Percentiles rank a stretch among this genome's conserved stretches.
These are phyloP conservation scores for Flaveria sonorensis DNA, from an alignment of 129 eudicot genomes.

Conservation along the genomic window DNA sequence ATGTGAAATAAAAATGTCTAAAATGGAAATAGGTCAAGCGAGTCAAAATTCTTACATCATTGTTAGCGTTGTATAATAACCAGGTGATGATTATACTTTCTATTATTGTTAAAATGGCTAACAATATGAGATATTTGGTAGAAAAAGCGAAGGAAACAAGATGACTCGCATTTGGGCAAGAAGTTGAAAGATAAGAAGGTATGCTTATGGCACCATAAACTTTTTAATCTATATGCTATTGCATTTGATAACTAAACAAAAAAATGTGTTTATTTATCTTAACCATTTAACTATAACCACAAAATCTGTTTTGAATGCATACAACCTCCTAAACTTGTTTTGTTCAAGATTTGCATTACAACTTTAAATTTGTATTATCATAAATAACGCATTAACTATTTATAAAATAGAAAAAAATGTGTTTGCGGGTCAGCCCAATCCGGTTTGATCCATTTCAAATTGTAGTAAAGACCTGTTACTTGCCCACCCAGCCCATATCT, in stretches of 20 bases:
- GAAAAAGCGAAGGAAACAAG: slow-evolving; percentile 93
- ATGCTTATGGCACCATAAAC: slow-evolving; percentile 15
- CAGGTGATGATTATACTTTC: background rate
- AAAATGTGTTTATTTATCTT: background rate
- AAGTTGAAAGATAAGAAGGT: slow-evolving; percentile 83
- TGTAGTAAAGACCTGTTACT: no score
- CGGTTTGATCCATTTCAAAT: no score
- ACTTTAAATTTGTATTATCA: no score
- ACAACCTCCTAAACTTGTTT: background rate
- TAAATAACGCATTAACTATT: no score
- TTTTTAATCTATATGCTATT: slow-evolving; percentile 14
- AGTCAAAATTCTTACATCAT: background rate
- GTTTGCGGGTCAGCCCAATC: no score
- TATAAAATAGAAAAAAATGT: no score
- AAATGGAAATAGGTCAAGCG: slow-evolving; percentile 12
- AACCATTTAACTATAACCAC: background rate
- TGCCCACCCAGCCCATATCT: no score
- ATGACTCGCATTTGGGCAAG: slow-evolving; percentile 59
- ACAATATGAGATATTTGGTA: slow-evolving; percentile 40
- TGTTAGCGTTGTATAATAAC: background rate
- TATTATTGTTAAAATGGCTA: slow-evolving; percentile 20
- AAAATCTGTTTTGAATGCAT: slow-evolving; percentile 2
- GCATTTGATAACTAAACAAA: background rate
- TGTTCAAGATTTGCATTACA: background rate
- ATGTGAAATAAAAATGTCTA: background rate